These are phyloP conservation scores for Fraxinus floribunda DNA, from an alignment of 305 asterid genomes.

Conservation along the genomic window DNA sequence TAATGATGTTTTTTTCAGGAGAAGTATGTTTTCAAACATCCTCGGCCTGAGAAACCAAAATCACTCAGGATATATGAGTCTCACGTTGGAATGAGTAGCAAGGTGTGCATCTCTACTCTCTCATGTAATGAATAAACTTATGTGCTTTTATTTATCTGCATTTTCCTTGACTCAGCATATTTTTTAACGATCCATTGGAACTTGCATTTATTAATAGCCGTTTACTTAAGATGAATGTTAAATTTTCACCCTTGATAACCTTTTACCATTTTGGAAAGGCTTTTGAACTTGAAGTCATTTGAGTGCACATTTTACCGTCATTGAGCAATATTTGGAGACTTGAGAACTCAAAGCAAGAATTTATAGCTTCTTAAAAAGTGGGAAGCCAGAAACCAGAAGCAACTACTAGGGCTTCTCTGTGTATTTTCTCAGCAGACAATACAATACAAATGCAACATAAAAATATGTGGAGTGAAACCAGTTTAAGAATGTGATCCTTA, in stretches of 20 bases:
- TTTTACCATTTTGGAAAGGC: background rate
- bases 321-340: background rate
- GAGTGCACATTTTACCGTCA: background rate
- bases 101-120: slow-evolving; percentile 61
- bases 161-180: background rate
- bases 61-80: slow-evolving; percentile 88
- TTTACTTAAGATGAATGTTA: background rate
- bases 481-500: background rate
- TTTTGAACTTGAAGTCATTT: slow-evolving; percentile 1
- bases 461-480: background rate
- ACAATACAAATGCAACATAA: background rate
- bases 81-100: slow-evolving; percentile 99
- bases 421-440: background rate
- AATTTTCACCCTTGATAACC: background rate
- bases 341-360: background rate
- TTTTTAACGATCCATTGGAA: background rate
- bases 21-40: slow-evolving; percentile 71
- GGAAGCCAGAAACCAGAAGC: background rate
- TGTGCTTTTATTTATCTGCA: slow-evolving; percentile 13
- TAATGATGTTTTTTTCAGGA: slow-evolving; percentile 56
- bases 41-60: slow-evolving; percentile 87
- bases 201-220: background rate
- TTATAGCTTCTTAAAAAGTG: background rate
- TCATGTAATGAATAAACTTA: slow-evolving; percentile 29
- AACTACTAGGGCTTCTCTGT: background rate